Percentiles rank a stretch among this genome's conserved stretches.
These are phyloP conservation scores for Suillus paluster DNA, from an alignment of 768 basidiomycete species.

Conservation along the genomic window DNA sequence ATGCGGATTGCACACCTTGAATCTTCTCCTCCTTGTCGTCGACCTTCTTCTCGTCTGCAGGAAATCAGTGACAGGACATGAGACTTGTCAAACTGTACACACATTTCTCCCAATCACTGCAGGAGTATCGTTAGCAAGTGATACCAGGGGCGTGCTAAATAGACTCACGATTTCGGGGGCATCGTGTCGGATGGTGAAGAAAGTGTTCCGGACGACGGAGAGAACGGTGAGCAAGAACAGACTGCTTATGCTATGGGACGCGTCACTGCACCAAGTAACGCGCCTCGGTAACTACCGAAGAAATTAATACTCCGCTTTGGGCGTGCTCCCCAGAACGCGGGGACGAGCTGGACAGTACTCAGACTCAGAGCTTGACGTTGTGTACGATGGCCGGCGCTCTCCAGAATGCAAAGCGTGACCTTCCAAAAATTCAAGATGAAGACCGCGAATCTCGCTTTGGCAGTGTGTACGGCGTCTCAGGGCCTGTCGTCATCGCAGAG, in stretches of 20 bases:
- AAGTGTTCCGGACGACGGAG: conserved; percentile 26
- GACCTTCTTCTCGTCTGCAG: conserved; percentile 77
- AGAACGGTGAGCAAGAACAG: conserved; percentile 21
- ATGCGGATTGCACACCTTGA: conserved; percentile 56
- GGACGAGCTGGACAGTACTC: background rate
- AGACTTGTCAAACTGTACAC: conserved; percentile 26
- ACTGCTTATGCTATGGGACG: conserved; percentile 34
- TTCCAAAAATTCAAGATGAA: conserved; percentile 90
- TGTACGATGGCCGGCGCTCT: conserved; percentile 88
- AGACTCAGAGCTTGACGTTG: conserved; percentile 11
- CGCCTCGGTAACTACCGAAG: conserved; percentile 30
- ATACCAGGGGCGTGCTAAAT: background rate
- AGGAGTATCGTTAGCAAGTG: conserved; percentile 16
- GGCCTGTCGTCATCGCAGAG: conserved; percentile 95
- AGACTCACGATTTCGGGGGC: conserved; percentile 95
- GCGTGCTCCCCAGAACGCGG: conserved; percentile 11
- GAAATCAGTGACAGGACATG: conserved; percentile 10
- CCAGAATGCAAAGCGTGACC: conserved; percentile 85
- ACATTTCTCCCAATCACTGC: conserved; percentile 99
- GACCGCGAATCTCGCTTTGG: conserved; percentile 87
- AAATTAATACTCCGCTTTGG: conserved; percentile 35
- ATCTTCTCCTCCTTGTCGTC: conserved; percentile 95
- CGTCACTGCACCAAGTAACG: conserved; percentile 37
- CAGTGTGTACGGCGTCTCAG: conserved; percentile 93
- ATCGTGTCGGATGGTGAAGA: conserved; percentile 47